Conservation (phyloP, 495 filamentous ascomycete genomes). For the Astrothelium subdiscretum region DNA sequence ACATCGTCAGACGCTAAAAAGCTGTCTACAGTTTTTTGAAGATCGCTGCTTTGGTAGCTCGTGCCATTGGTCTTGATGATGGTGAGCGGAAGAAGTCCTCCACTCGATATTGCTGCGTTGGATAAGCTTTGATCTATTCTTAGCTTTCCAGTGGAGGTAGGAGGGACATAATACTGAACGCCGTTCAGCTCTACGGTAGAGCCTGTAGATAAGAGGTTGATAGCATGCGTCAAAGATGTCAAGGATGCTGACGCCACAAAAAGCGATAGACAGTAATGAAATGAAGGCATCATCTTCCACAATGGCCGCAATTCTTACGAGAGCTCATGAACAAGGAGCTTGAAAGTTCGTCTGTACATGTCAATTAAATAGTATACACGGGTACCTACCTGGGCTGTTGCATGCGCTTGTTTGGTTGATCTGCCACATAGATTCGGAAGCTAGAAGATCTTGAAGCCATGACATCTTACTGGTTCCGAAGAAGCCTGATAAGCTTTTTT, state of each 20-base stretch:
- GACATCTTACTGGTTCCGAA: not conserved
- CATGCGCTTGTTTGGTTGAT: not conserved
- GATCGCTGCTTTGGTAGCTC: constrained; percentile 2
- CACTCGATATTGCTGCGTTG: not conserved
- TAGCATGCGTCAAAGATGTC: constrained; percentile 9
- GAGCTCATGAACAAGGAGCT: not conserved
- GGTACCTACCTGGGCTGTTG: not conserved
- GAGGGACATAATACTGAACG: constrained; percentile 21
- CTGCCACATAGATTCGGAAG: not conserved
- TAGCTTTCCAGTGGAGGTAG: constrained; percentile 13
- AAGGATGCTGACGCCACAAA: not conserved
- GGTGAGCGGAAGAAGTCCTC: constrained; percentile 20
- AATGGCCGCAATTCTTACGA: not conserved
- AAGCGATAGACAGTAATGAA: not conserved
- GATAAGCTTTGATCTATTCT: constrained; percentile 3
- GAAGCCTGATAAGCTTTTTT: not conserved
- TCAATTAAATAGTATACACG: no score
- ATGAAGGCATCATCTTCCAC: not conserved
- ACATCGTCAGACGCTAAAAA: constrained; percentile 21
- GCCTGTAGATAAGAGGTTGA: constrained; percentile 19
- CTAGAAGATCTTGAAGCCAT: not conserved
- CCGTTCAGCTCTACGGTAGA: constrained; percentile 20
- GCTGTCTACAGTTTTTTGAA: constrained; percentile 2
- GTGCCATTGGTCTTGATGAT: constrained; percentile 12
- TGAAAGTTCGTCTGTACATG: not conserved